phyloP scores from a whole-genome alignment of 441 rosid genomes.

The Euphorbia celastroides region DNA sequence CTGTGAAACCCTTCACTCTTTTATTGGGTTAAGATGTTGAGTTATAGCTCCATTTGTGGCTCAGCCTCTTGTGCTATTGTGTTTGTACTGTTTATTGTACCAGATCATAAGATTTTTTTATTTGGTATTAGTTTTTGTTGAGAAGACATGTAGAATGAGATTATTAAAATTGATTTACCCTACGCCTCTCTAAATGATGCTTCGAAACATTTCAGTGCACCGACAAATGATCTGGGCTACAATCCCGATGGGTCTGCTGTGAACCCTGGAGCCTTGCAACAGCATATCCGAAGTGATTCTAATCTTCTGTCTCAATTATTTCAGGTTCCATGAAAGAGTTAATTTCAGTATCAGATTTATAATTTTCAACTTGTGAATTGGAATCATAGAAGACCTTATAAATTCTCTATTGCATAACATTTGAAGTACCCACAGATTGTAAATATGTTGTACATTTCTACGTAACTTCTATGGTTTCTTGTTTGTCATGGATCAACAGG shows the following conservation, averaged over 20 bases:
- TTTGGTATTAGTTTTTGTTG: background rate
- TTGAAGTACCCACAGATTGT: background rate
- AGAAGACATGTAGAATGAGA: background rate
- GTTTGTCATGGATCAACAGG: conserved; percentile 30
- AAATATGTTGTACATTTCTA: background rate
- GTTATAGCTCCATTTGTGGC: background rate
- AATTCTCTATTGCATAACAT: background rate
- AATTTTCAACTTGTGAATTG: background rate
- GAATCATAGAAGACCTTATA: background rate
- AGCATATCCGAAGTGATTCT: conserved; percentile 61
- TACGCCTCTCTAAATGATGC: background rate
- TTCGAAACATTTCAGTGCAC: conserved; percentile 39
- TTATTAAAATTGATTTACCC: background rate
- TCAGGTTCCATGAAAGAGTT: conserved; percentile 41
- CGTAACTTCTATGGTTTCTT: background rate
- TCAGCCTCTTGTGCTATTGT: background rate
- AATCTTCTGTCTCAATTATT: conserved; percentile 73
- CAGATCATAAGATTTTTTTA: background rate
- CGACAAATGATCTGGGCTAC: conserved; percentile 45
- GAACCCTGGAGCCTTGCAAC: conserved; percentile 85
- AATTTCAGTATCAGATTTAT: background rate
- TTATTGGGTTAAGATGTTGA: background rate
- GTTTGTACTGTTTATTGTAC: background rate
- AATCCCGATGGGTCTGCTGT: conserved; percentile 90
- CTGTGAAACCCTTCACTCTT: background rate